Conservation (phyloP, 2,329 filamentous ascomycete genomes). For the Cercospora janseana region DNA sequence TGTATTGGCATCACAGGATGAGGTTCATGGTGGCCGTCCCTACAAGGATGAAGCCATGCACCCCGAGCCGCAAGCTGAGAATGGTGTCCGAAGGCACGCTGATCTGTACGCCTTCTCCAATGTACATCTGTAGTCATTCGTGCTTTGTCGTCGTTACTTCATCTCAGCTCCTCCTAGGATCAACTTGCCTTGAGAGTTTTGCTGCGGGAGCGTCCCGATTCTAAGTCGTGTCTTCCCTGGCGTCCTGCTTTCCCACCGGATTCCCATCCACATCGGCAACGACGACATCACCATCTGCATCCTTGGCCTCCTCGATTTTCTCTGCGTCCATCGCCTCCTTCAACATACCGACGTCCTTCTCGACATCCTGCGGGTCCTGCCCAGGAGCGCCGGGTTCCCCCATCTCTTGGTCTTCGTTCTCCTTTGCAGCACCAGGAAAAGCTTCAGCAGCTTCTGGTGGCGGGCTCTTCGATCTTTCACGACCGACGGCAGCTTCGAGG, state of each 20-base stretch:
- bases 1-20: too few species aligned
- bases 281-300: slow-evolving; percentile 34
- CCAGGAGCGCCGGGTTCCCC: slow-evolving; percentile 23
- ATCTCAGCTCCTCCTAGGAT: too few species aligned
- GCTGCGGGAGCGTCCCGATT: too few species aligned
- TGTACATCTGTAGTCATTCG: too few species aligned
- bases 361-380: slow-evolving; percentile 24
- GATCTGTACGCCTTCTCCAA: too few species aligned
- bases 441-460: slow-evolving; percentile 18
- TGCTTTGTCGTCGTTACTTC: too few species aligned
- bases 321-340: slow-evolving; percentile 22
- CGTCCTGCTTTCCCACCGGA: slow-evolving; percentile 18
- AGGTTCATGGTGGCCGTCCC: too few species aligned
- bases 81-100: too few species aligned
- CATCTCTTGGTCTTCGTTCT: slow-evolving; percentile 18
- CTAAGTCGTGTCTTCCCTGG: slow-evolving; percentile 4
- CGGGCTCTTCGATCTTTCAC: slow-evolving; percentile 32
- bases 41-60: too few species aligned
- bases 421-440: background rate
- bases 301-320: slow-evolving; percentile 27
- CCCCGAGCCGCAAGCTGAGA: too few species aligned
- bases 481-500: slow-evolving; percentile 44
- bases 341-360: slow-evolving; percentile 24
- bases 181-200: too few species aligned
- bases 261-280: slow-evolving; percentile 33